A percentile compares a stretch with the other conserved stretches of the same genome.
Conservation (phyloP, 2,329 filamentous ascomycete species). For the Tolypocladium ophioglossoides region DNA sequence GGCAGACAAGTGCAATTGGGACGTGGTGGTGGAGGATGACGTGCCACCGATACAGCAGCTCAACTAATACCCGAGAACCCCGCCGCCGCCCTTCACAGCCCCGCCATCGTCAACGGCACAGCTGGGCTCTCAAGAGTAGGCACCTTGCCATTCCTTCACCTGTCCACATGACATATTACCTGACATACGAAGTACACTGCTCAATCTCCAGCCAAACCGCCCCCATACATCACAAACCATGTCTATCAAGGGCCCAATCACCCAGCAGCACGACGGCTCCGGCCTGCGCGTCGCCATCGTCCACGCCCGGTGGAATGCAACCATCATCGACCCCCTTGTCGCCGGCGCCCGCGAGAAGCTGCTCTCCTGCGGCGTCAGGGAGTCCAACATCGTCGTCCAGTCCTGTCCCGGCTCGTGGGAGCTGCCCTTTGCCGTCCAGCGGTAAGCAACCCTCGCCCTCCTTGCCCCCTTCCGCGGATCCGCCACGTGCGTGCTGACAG, state of each 20-base stretch:
- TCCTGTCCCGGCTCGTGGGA: conserved; percentile 93
- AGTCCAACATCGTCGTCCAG: conserved; percentile 81
- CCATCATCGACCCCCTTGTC: conserved; percentile 79
- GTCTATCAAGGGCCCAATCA: conserved; percentile 46
- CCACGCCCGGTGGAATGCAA: conserved; percentile 89
- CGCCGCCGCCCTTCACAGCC: not conserved
- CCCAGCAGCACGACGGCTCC: conserved; percentile 53
- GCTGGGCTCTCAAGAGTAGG: no score
- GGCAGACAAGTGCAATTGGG: not conserved
- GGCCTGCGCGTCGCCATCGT: conserved; percentile 85
- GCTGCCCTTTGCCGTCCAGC: conserved; percentile 80
- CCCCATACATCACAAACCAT: conserved; percentile 12
- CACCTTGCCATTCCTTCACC: no score
- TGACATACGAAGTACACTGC: not conserved
- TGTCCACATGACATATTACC: not conserved
- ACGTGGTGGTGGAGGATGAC: no score
- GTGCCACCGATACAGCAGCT: no score
- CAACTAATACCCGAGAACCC: no score
- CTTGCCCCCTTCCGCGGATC: not conserved
- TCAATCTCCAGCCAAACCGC: not conserved
- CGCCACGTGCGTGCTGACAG: conserved; percentile 7
- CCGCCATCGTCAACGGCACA: not conserved
- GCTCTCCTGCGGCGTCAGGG: conserved; percentile 66
- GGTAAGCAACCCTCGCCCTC: conserved; percentile 38
- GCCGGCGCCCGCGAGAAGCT: conserved; percentile 71